These are phyloP conservation scores for Trypanosoma avium DNA, from an alignment of 208 protist genomes.

Conservation along the genomic window DNA sequence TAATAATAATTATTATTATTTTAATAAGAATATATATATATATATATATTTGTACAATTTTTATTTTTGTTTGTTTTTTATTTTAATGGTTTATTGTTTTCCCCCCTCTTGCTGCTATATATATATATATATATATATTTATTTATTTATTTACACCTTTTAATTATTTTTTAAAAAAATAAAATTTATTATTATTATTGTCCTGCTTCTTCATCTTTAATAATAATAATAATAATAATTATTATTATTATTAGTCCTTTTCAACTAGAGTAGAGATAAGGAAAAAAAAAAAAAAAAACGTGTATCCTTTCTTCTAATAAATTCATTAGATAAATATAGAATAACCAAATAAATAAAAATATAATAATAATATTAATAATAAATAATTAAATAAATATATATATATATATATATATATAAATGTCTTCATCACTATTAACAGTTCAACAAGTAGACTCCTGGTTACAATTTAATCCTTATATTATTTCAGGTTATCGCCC, in stretches of 20 bases:
- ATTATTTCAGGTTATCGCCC: conserved; percentile 61
- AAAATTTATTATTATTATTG: neutral
- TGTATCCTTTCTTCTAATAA: no score
- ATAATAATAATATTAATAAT: neutral
- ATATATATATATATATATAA: neutral
- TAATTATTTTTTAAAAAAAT: neutral
- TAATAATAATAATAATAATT: no score
- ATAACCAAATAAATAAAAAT: neutral
- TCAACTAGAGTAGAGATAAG: no score
- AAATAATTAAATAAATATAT: no score
- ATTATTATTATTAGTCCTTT: no score
- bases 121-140: conserved; percentile 13
- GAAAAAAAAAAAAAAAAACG: no score
- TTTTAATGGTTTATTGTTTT: no score
- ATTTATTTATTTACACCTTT: neutral
- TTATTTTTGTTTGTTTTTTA: conserved; percentile 1
- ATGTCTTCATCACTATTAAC: conserved; percentile 12
- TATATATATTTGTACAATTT: neutral
- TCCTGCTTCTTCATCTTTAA: no score
- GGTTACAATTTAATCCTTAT: conserved; percentile 68
- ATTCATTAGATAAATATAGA: no score
- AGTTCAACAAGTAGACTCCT: conserved; percentile 56
- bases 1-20: conserved; percentile 1
- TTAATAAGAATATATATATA: neutral
- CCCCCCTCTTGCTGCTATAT: no score